phyloP scores from a whole-genome alignment of 2,329 filamentous ascomycete species.

The Endothia cerciana region DNA sequence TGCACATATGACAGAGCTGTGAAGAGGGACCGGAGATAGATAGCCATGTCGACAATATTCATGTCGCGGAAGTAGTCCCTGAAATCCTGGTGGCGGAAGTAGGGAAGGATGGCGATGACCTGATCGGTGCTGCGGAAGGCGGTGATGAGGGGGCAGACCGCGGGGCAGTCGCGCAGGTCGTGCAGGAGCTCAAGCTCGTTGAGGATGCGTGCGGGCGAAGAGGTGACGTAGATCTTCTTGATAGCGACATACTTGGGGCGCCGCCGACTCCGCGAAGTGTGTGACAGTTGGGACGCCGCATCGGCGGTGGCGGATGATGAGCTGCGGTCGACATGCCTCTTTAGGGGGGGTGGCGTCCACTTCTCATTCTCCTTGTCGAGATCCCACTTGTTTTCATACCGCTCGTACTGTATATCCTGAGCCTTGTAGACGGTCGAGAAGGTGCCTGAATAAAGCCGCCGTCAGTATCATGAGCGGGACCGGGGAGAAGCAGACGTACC shows the following conservation, averaged over 20 bases:
- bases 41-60: slow-evolving; percentile 80
- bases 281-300: slow-evolving; percentile 29
- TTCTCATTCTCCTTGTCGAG: slow-evolving; percentile 66
- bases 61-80: slow-evolving; percentile 92
- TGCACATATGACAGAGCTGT: slow-evolving; percentile 85
- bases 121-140: slow-evolving; percentile 95
- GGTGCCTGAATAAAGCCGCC: slow-evolving; percentile 66
- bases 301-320: slow-evolving; percentile 33
- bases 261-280: slow-evolving; percentile 37
- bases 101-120: slow-evolving; percentile 91
- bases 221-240: slow-evolving; percentile 99
- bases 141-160: slow-evolving; percentile 93
- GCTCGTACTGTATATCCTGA: slow-evolving; percentile 84
- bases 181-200: slow-evolving; percentile 95
- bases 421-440: slow-evolving; percentile 99
- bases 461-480: slow-evolving; percentile 25
- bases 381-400: slow-evolving; percentile 88
- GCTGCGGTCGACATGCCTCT: slow-evolving; percentile 48
- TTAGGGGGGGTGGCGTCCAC: slow-evolving; percentile 71
- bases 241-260: slow-evolving; percentile 83
- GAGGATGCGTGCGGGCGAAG: slow-evolving; percentile 87
- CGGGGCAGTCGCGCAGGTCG: slow-evolving; percentile 79
- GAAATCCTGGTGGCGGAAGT: slow-evolving; percentile 95
- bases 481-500: slow-evolving; percentile 55
- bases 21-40: slow-evolving; percentile 89